Evolutionary conservation across 176 grass and related monocot species (phyloP), one percentile per base, ranked within the genome.

Genomic region (Rhipidocladum racemiflorum): DNA sequence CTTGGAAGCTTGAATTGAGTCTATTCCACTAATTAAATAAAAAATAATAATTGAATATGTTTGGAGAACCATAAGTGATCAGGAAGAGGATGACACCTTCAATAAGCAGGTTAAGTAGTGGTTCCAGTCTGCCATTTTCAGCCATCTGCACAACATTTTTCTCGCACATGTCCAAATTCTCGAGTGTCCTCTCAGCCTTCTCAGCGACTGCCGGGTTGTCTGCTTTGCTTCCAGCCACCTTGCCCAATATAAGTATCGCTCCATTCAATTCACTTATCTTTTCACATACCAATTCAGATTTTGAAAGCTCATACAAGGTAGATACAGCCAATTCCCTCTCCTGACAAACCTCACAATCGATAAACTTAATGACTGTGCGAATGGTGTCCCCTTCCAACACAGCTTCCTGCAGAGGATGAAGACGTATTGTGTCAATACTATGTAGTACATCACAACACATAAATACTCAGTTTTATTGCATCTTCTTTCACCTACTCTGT

Each of bases 51-150:
- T 63, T 9, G 1, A 49, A 4, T 9, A 43, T 71, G 12, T 8
- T 65, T 46, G 36, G 38, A 17, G 23, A 78, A 85, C 2, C 28
- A 21, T 39, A 72, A 65, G 27, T 2, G 9, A 16, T 49, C 2
- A 54, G 32, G 43, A 81, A 83, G 34, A n/a, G 43, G 68, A 64
- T 54, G 65, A 14, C 46, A 94, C 92, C 92, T 85, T 94, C 65
- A 79, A 91, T 84, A 40, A 94, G 86, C 32, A 87, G 87, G 45
- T 79, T 86, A 65, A 94, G 79, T 48, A 94, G 83, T 50, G 92
- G 92, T 62, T 91, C 78, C 21, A 94, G 49, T 60, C 92, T 75
- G 54, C 92, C 92, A 86, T 91, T 91, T 81, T 94, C 92, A 34
- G 92, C 89, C 92, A 94, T 79, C 76, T 82, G 86, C 81, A 83